Base-by-base conservation (phyloP, 176 grass and related monocot genomes). In the Cymbopogon citratus region DNA sequence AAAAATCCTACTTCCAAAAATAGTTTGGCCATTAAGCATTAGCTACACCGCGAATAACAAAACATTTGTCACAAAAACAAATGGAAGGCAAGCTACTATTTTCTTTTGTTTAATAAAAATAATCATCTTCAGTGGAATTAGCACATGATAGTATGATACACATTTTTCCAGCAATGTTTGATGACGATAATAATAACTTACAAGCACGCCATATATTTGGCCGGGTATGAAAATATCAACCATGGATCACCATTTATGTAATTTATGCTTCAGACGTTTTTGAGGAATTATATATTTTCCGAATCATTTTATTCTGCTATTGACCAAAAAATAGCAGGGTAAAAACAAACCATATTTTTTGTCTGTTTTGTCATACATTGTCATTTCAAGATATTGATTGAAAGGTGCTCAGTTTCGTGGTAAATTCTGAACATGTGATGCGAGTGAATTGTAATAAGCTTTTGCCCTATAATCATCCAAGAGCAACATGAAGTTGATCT, bases 401-500 rank as follows among this genome's bases (percentile, higher is more conserved):
- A 70, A 77, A 61, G 26, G 9, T 65, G 26, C 13, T 45, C 13
- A 65, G 41, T 64, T 64, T 12, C 27, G 23, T 39, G 41, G 57
- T 48, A 71, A 83, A 49, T 25, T 23, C 63, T 76, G n/a, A 63
- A 9, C 21, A 12, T n/a, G 23, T n/a, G 14, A 44, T 6, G 0
- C 0, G 1, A 48, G 18, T 70, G 31, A 52, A 62, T 18, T 67
- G 7, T 5, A 5, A 21, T 14, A 62, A 56, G 46, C 21, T 16
- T 51, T 80, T 19, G 14, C 70, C 36, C 48, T 59, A 28, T 59
- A 28, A 29, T 60, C 48, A 39, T 59, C 9, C 34, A 27, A 57
- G 66, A 77, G 18, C 49, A 85, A 63, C 68, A 54, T 71, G 51
- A 34, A 75, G 33, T 63, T 23, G 2, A 84, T 44, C 45, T 82